Conservation (phyloP, 768 basidiomycete species). For the Leucocoprinus birnbaumii region DNA sequence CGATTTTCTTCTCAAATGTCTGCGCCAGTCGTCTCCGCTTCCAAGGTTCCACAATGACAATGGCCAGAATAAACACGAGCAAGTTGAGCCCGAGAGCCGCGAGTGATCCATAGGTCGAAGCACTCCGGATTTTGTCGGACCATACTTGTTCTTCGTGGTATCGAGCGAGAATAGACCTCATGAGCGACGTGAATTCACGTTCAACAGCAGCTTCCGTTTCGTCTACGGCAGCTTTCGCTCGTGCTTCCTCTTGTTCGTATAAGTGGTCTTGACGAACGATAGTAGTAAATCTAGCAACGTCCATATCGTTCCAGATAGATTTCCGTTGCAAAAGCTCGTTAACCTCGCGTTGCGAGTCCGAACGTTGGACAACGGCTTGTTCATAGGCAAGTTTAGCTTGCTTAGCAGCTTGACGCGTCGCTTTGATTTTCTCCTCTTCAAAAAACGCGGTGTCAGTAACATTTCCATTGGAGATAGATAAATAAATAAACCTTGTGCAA, state of each 20-base stretch:
- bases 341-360: constrained; percentile 89
- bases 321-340: constrained; percentile 95
- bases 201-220: constrained; percentile 81
- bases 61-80: constrained; percentile 86
- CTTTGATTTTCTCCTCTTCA: constrained; percentile 71
- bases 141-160: constrained; percentile 99
- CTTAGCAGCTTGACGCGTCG: constrained; percentile 63
- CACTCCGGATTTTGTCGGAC: constrained; percentile 97
- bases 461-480: not conserved
- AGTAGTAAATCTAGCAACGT: constrained; percentile 84
- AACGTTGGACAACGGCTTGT: constrained; percentile 73
- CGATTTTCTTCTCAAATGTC: constrained; percentile 86
- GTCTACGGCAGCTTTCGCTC: constrained; percentile 64
- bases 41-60: constrained; percentile 94
- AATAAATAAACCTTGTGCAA: constrained; percentile 66
- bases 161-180: constrained; percentile 83
- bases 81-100: constrained; percentile 86
- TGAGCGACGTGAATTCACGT: constrained; percentile 80
- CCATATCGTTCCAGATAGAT: constrained; percentile 85
- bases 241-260: constrained; percentile 75
- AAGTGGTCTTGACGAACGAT: constrained; percentile 90
- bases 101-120: constrained; percentile 90
- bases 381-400: constrained; percentile 77
- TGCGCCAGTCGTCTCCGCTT: constrained; percentile 84
- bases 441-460: constrained; percentile 7